Percentiles rank a stretch among this genome's conserved stretches.
Evolutionary conservation across 495 filamentous ascomycete genomes (phyloP).

Genomic region (Lindgomyces ingoldianus): DNA sequence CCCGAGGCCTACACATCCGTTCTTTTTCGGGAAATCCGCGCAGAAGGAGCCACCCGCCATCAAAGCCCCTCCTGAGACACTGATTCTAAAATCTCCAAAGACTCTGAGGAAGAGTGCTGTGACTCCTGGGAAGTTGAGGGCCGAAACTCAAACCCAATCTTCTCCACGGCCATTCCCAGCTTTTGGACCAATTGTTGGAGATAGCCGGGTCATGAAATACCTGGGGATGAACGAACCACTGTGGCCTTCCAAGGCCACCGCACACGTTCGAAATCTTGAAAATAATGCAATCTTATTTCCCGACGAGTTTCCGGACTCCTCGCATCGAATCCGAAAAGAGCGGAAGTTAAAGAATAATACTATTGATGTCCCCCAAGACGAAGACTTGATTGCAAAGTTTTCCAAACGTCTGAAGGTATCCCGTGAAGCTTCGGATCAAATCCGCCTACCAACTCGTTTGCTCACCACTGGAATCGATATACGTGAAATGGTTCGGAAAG

Average conservation of each 20-base stretch:
- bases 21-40: slow-evolving; percentile 61
- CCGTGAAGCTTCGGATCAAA: slow-evolving; percentile 2
- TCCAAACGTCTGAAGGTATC: slow-evolving; percentile 10
- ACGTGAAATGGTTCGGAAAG: slow-evolving; percentile 11
- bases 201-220: slow-evolving; percentile 34
- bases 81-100: slow-evolving; percentile 27
- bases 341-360: slow-evolving; percentile 37
- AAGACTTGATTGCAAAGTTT: slow-evolving; percentile 26
- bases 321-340: neutral
- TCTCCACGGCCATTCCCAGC: neutral
- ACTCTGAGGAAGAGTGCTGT: slow-evolving; percentile 37
- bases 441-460: slow-evolving; percentile 37
- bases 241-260: slow-evolving; percentile 41
- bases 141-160: slow-evolving; percentile 22
- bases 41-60: neutral
- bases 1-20: slow-evolving; percentile 73
- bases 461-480: slow-evolving; percentile 42
- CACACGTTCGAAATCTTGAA: slow-evolving; percentile 41
- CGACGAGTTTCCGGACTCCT: too few relatives aligned
- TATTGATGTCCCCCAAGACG: slow-evolving; percentile 19
- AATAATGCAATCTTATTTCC: neutral
- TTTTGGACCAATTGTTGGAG: slow-evolving; percentile 24
- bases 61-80: slow-evolving; percentile 26
- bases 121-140: slow-evolving; percentile 46
- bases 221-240: slow-evolving; percentile 37